Conservation (phyloP, 2,329 filamentous ascomycete species). For the Claviceps africana region DNA sequence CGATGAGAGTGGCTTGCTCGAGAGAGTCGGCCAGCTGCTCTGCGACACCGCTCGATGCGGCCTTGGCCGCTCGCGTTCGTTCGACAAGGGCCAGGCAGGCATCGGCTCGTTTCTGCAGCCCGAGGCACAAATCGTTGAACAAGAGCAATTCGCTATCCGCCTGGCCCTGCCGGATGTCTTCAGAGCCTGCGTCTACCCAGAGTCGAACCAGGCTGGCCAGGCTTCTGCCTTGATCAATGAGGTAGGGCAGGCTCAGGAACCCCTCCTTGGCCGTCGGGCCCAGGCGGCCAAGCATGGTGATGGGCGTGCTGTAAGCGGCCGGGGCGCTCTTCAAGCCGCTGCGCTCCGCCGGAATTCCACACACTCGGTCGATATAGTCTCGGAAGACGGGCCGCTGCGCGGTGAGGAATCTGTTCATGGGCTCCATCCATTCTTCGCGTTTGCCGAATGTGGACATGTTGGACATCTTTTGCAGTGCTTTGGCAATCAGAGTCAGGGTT, state of each 20-base stretch:
- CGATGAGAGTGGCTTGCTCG: conserved; percentile 28
- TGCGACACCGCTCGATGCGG: conserved; percentile 14
- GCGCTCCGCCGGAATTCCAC: conserved; percentile 63
- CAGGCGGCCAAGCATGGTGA: conserved; percentile 74
- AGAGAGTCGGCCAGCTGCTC: conserved; percentile 33
- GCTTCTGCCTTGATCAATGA: conserved; percentile 78
- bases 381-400: conserved; percentile 69
- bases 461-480: conserved; percentile 78
- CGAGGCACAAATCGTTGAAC: conserved; percentile 38
- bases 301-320: conserved; percentile 81
- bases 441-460: conserved; percentile 86
- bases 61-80: conserved; percentile 25
- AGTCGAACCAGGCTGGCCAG: conserved; percentile 72
- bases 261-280: conserved; percentile 74
- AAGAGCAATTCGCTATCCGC: conserved; percentile 36
- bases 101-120: conserved; percentile 36
- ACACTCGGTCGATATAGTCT: conserved; percentile 74
- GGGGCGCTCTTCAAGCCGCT: conserved; percentile 48
- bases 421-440: conserved; percentile 98
- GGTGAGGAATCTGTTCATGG: conserved; percentile 81
- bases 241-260: conserved; percentile 81
- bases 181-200: conserved; percentile 49
- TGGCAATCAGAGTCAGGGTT: conserved; percentile 82
- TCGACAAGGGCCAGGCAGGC: conserved; percentile 38
- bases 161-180: conserved; percentile 20